Evolutionary conservation across 148 eudicot genomes (phyloP).

Genomic region (Rhododendron vialii): DNA sequence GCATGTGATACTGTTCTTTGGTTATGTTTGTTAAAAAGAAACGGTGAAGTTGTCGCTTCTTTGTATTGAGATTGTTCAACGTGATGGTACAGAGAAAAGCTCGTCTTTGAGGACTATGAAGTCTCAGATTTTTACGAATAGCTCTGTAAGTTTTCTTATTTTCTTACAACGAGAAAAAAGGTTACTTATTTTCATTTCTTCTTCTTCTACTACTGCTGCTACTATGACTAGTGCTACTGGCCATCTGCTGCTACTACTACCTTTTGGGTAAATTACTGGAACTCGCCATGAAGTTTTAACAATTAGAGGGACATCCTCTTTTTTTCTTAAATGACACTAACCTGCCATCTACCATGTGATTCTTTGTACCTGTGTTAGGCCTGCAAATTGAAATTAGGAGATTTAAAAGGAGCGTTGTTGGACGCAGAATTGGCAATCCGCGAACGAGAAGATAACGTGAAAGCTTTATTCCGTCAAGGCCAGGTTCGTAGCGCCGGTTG

Average conservation of each 20-base stretch:
- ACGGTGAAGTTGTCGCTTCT: not conserved
- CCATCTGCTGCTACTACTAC: not conserved
- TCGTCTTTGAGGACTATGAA: conserved; percentile 50
- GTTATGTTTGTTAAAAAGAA: not conserved
- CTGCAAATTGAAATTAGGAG: conserved; percentile 78
- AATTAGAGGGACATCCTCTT: not conserved
- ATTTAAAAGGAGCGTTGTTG: conserved; percentile 62
- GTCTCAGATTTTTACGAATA: conserved; percentile 68
- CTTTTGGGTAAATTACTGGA: not conserved
- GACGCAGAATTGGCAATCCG: conserved; percentile 82
- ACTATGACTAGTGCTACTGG: not conserved
- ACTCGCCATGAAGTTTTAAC: not conserved
- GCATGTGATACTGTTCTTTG: not conserved
- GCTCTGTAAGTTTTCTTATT: conserved; percentile 52
- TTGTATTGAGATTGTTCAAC: not conserved
- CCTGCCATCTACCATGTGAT: conserved; percentile 18
- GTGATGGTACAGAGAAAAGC: conserved; percentile 43
- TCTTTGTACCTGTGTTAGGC: conserved; percentile 32
- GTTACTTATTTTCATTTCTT: not conserved
- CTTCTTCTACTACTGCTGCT: not conserved
- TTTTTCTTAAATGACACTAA: conserved; percentile 41
- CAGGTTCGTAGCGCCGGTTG: conserved; percentile 46
- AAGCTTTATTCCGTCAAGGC: conserved; percentile 80
- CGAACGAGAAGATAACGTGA: conserved; percentile 63
- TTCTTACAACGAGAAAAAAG: not conserved